Base-by-base conservation (phyloP, 2,329 filamentous ascomycete species). In the Purpureocillium takamizusanense region DNA sequence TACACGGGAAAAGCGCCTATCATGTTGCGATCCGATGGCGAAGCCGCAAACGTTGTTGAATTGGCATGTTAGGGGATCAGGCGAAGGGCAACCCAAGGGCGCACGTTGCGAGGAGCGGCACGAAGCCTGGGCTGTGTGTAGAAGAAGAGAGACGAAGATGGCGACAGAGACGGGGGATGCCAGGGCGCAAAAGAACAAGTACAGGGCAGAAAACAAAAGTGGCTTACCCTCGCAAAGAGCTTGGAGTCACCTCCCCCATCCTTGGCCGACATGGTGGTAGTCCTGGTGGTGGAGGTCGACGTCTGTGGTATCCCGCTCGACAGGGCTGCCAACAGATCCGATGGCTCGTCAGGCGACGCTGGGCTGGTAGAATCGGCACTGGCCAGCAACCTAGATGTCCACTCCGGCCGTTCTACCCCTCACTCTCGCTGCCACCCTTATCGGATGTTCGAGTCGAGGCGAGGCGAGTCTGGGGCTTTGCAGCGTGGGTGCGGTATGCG, bases 151-250 rank as follows among this genome's bases (percentile, higher is more conserved):
- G 21, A 25, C 10, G 21, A 25, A 25, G 21, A 44, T 23, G 37
- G 40, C 37, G 43, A 39, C n/a, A 38, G 34, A 15, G 32, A 14
- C n/a, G 38, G 14, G 18, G 32, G 16, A 29, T 13, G 15, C 28
- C 38, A 21, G 33, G 21, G 17, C 30, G 37, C 32, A 34, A 32
- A 38, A 42, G 33, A 28, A 32, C 43, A 43, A 40, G 37, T 41
- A 34, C 37, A 48, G 42, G 38, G 34, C 15, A 35, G 17, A 35
- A 31, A 43, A 41, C 7, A 7, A 6, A 30, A 13, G n/a, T 30
- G 28, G 63, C 74, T 72, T 77, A 98, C 92, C 72, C 92, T 81
- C 64, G 92, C 90, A 72, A 98, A 98, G 69, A 98, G 82, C 78
- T 95, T 97, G 69, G 92, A 94, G 79, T 97, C 92, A 66, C 92